Conservation (phyloP, 106 monocot species). For the Apostasia ramifera region DNA sequence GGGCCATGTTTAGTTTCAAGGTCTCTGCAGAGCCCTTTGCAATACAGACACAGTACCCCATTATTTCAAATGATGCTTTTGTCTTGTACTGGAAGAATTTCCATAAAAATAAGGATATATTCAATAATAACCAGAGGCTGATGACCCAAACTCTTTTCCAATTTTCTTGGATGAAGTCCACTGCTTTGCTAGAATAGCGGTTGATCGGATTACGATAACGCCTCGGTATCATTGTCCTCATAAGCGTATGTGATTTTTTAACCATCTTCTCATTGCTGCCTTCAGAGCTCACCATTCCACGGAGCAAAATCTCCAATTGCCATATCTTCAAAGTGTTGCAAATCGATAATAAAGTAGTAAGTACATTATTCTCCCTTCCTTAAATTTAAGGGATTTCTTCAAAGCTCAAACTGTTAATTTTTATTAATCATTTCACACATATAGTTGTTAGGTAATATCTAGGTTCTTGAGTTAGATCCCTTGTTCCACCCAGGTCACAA, state of each 20-base stretch:
- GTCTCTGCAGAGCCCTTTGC: slow-evolving; percentile 97
- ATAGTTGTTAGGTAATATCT: background rate
- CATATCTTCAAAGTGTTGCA: slow-evolving; percentile 45
- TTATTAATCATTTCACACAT: background rate
- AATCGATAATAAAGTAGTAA: background rate
- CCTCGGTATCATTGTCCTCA: slow-evolving; percentile 67
- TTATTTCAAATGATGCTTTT: slow-evolving; percentile 65
- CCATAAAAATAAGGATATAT: slow-evolving; percentile 53
- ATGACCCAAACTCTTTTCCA: slow-evolving; percentile 89
- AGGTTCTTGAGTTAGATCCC: too few species aligned
- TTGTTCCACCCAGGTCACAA: too few species aligned
- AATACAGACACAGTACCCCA: slow-evolving; percentile 84
- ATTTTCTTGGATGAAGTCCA: slow-evolving; percentile 72
- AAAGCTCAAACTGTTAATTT: background rate
- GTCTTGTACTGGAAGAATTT: slow-evolving; percentile 77
- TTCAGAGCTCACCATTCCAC: slow-evolving; percentile 58
- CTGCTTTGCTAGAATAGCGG: slow-evolving; percentile 27
- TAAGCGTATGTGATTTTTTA: slow-evolving; percentile 33
- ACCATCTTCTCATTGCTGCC: slow-evolving; percentile 20
- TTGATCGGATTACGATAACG: slow-evolving; percentile 52
- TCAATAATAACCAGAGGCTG: slow-evolving; percentile 51
- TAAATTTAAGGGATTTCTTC: background rate
- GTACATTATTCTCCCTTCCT: background rate
- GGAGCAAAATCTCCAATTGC: slow-evolving; percentile 81
- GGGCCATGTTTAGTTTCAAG: slow-evolving; percentile 93